These are phyloP conservation scores for Aspergillus sp. DNA, from an alignment of 2,329 filamentous ascomycete species.

Conservation along the genomic window DNA sequence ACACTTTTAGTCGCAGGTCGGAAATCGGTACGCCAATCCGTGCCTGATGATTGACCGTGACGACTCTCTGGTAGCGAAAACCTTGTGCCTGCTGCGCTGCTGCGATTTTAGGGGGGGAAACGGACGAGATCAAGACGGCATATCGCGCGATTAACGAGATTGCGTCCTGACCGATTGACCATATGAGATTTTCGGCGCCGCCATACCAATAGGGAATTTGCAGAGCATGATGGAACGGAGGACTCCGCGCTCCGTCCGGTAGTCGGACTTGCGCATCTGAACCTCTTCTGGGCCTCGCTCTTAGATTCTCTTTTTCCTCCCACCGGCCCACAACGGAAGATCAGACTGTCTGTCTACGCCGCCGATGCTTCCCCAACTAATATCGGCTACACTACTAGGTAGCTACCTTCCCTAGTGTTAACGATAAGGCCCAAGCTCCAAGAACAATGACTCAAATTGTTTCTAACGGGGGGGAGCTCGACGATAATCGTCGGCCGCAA, in stretches of 20 bases:
- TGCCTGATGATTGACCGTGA: background rate
- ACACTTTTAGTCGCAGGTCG: background rate
- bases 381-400: background rate
- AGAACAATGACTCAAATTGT: background rate
- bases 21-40: background rate
- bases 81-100: background rate
- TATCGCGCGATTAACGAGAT: conserved; percentile 1
- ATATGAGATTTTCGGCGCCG: background rate
- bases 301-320: too few species aligned
- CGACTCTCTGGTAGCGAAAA: background rate
- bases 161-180: background rate
- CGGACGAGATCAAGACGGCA: background rate
- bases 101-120: background rate
- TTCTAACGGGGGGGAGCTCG: background rate
- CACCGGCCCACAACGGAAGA: conserved; percentile 3
- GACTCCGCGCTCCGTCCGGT: conserved; percentile 6
- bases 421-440: conserved; percentile 1
- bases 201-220: background rate
- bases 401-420: background rate
- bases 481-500: background rate
- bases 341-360: background rate
- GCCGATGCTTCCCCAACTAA: conserved; percentile 1
- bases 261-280: background rate
- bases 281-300: background rate
- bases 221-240: background rate